Conservation (phyloP, 2,329 filamentous ascomycete species). For the Claviceps pusilla region DNA sequence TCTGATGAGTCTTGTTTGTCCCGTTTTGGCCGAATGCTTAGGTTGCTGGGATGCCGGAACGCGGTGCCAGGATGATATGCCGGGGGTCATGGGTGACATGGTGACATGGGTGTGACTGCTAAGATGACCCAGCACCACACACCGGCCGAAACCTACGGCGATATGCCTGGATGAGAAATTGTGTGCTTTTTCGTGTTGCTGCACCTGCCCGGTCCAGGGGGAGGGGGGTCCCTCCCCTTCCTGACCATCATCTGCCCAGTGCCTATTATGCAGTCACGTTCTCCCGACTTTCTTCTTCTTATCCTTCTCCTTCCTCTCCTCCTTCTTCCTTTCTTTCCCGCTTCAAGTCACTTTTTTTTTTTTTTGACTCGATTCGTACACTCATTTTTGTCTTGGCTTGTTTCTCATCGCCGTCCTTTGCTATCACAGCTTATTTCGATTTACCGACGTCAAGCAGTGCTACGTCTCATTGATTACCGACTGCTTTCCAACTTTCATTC, state of each 20-base stretch:
- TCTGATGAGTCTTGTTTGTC: not conserved
- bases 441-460: slow-evolving; percentile 7
- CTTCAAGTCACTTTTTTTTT: slow-evolving; percentile 1
- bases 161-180: not conserved
- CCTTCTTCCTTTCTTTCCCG: not conserved
- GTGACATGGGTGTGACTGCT: not conserved
- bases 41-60: not conserved
- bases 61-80: not conserved
- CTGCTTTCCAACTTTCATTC: slow-evolving; percentile 10
- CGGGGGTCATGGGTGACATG: not conserved
- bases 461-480: slow-evolving; percentile 6
- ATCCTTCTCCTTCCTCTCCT: not conserved
- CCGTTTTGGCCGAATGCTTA: not conserved
- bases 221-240: slow-evolving; percentile 3
- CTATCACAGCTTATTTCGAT: slow-evolving; percentile 6
- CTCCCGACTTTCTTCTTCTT: not conserved
- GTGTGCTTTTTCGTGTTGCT: not conserved
- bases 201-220: not conserved
- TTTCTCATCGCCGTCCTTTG: slow-evolving; percentile 4
- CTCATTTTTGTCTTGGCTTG: slow-evolving; percentile 16
- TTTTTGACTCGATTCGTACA: slow-evolving; percentile 7
- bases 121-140: not conserved
- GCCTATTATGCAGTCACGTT: slow-evolving; percentile 9
- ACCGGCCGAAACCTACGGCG: not conserved
- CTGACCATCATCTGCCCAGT: slow-evolving; percentile 5